These are phyloP conservation scores for Dinochytrium kinnereticum DNA, from an alignment of 371 early-diverging fungal genomes.

Conservation along the genomic window DNA sequence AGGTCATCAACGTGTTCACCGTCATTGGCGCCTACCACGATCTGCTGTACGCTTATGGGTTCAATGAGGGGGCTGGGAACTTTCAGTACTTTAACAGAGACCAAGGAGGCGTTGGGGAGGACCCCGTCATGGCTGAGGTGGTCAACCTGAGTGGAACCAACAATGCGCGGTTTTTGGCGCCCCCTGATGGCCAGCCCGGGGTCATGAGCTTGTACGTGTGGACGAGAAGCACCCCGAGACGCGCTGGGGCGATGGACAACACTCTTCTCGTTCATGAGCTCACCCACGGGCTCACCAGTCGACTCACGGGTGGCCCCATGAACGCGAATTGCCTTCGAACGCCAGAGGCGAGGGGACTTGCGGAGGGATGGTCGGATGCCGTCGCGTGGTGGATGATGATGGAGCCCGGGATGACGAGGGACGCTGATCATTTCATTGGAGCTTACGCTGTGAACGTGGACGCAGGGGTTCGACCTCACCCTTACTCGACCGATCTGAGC, in stretches of 20 bases:
- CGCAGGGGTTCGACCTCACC: conserved; percentile 79
- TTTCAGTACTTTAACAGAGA: neutral
- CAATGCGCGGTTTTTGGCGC: conserved; percentile 39
- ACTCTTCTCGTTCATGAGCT: conserved; percentile 79
- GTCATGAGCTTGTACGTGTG: conserved; percentile 54
- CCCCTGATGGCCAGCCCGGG: conserved; percentile 56
- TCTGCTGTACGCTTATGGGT: neutral
- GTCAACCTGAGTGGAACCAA: neutral
- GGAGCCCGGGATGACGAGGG: conserved; percentile 56
- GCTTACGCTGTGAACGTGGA: conserved; percentile 68
- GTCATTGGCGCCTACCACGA: neutral
- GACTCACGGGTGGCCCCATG: conserved; percentile 87
- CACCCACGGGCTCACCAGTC: conserved; percentile 83
- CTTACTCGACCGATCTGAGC: conserved; percentile 36
- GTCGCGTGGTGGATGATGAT: conserved; percentile 77
- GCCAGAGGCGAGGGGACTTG: conserved; percentile 90
- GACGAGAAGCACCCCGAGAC: conserved; percentile 34
- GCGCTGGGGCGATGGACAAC: conserved; percentile 41
- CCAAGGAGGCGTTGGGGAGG: neutral
- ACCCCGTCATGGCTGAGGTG: neutral
- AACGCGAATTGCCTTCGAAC: conserved; percentile 84
- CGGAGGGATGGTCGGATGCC: conserved; percentile 95
- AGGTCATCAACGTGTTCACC: neutral
- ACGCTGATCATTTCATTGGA: conserved; percentile 73
- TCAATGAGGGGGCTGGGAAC: neutral